Conservation (phyloP, 139 green algal species). For the Coccomyxa sp. region DNA sequence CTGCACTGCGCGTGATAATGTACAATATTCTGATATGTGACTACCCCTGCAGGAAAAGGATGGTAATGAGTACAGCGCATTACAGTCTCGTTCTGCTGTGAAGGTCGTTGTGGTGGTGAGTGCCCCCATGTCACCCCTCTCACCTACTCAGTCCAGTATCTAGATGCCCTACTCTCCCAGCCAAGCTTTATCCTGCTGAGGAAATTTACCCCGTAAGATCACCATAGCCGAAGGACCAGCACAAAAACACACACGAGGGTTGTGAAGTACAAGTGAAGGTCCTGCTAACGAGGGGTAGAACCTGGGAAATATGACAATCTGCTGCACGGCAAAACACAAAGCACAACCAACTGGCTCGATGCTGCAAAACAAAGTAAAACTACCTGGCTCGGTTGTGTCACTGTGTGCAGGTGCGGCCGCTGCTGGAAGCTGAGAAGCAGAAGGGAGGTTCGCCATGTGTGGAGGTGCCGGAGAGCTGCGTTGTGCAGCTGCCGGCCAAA, state of each 20-base stretch:
- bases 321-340: no score
- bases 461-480: conserved; percentile 12
- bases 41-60: neutral
- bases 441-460: conserved; percentile 17
- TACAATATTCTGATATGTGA: no score
- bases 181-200: neutral
- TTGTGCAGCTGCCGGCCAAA: conserved; percentile 14
- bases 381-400: neutral
- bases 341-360: neutral
- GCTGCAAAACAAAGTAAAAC: neutral
- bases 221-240: neutral
- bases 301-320: neutral
- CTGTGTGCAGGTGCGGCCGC: conserved; percentile 19
- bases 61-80: neutral
- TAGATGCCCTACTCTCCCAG: neutral
- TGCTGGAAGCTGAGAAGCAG: conserved; percentile 27
- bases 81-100: conserved; percentile 18
- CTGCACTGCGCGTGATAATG: no score
- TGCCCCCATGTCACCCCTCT: neutral
- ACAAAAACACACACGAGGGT: neutral
- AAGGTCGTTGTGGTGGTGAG: conserved; percentile 44
- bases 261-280: neutral
- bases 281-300: neutral
- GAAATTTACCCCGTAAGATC: neutral
- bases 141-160: neutral